Evolutionary conservation across 306 rosid genomes (phyloP).

Genomic region (Abrus pulchellus): DNA sequence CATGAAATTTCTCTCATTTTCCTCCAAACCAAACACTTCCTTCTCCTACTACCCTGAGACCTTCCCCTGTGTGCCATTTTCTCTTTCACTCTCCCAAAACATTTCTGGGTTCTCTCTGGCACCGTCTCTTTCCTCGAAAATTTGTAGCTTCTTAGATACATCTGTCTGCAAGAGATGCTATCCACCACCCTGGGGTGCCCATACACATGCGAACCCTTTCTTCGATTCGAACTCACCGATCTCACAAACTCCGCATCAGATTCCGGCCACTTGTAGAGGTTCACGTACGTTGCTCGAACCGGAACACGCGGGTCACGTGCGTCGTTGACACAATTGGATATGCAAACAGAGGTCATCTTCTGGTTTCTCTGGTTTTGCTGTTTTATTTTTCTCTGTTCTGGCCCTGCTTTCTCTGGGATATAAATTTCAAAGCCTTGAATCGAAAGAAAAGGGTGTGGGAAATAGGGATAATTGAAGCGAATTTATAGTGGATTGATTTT

Average conservation of each 20-base stretch:
- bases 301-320: slow-evolving; percentile 75
- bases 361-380: too few species aligned
- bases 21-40: slow-evolving; percentile 75
- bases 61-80: slow-evolving; percentile 49
- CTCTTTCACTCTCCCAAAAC: slow-evolving; percentile 71
- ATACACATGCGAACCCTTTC: slow-evolving; percentile 44
- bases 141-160: slow-evolving; percentile 83
- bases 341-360: slow-evolving; percentile 73
- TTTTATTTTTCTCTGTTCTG: too few species aligned
- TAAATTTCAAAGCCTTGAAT: slow-evolving; percentile 29
- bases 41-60: slow-evolving; percentile 34
- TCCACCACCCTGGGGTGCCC: slow-evolving; percentile 81
- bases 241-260: slow-evolving; percentile 83
- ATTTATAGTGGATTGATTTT: slow-evolving; percentile 48
- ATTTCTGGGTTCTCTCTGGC: slow-evolving; percentile 76
- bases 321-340: slow-evolving; percentile 75
- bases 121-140: slow-evolving; percentile 81
- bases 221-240: slow-evolving; percentile 56
- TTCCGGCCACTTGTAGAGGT: slow-evolving; percentile 91
- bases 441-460: slow-evolving; percentile 60
- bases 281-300: slow-evolving; percentile 75
- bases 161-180: slow-evolving; percentile 87
- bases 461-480: slow-evolving; percentile 29
- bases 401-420: too few species aligned
- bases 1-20: slow-evolving; percentile 70